phyloP scores from a whole-genome alignment of 345 rosid species.

The Murraya koenigii region DNA sequence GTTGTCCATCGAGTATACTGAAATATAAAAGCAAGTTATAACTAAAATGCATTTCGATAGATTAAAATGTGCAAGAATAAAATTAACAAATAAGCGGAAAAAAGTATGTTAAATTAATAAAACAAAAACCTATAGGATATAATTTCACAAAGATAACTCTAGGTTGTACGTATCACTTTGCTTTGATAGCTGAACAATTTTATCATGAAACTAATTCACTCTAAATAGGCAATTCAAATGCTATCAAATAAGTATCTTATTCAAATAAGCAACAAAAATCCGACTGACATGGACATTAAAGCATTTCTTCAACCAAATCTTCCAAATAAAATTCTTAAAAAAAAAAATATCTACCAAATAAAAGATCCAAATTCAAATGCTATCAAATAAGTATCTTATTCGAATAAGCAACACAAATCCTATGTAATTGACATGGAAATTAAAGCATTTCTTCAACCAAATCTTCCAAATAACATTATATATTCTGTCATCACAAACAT shows the following conservation, averaged over 20 bases:
- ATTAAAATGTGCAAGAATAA: neutral
- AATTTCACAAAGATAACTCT: neutral
- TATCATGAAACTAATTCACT: neutral
- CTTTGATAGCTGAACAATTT: neutral
- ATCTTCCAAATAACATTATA: too few relatives aligned
- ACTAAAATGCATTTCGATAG: neutral
- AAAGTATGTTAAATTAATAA: neutral
- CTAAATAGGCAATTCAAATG: neutral
- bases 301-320: neutral
- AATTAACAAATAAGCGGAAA: neutral
- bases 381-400: neutral
- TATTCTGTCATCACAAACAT: neutral
- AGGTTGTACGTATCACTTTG: neutral
- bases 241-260: neutral
- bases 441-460: neutral
- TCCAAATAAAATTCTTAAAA: too few relatives aligned
- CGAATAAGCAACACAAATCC: neutral
- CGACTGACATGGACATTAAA: neutral
- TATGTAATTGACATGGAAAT: neutral
- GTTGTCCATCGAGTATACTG: slow-evolving; percentile 88
- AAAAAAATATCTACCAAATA: too few relatives aligned
- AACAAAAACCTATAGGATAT: neutral
- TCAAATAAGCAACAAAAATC: neutral
- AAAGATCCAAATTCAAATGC: neutral
- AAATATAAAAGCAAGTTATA: slow-evolving; percentile 20